Conservation (phyloP, 805 yeast genomes). For the Wickerhamiella azyma region DNA sequence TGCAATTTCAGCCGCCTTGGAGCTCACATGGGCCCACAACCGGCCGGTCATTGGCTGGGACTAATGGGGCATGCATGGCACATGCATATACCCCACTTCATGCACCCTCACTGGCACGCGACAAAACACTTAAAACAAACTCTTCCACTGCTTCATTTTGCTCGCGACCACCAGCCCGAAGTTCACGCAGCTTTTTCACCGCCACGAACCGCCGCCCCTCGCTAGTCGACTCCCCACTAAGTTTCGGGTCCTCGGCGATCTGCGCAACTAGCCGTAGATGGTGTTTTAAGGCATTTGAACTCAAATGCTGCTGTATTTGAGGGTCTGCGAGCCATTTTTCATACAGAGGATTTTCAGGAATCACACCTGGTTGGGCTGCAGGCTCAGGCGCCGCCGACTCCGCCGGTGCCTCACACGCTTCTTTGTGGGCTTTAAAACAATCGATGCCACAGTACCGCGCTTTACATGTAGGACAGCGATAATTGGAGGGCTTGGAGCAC, state of each 20-base stretch:
- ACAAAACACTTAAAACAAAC: slow-evolving; percentile 31
- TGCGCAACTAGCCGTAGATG: slow-evolving; percentile 40
- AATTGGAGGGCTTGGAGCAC: slow-evolving; percentile 23
- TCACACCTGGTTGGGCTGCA: neutral
- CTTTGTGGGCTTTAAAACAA: slow-evolving; percentile 40
- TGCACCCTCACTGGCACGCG: neutral
- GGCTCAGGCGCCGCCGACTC: slow-evolving; percentile 1
- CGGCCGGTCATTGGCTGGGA: too few species aligned
- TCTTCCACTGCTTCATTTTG: slow-evolving; percentile 59
- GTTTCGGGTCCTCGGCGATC: slow-evolving; percentile 34
- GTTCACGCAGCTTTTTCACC: slow-evolving; percentile 42
- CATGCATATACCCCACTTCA: neutral
- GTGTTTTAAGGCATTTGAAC: slow-evolving; percentile 39
- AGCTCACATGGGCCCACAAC: too few species aligned
- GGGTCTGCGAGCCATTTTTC: neutral
- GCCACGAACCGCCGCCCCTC: slow-evolving; percentile 50
- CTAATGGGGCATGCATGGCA: neutral
- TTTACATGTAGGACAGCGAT: slow-evolving; percentile 44
- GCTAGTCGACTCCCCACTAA: slow-evolving; percentile 36
- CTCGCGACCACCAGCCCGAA: slow-evolving; percentile 52
- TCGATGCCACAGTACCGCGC: slow-evolving; percentile 37
- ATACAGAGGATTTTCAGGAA: neutral
- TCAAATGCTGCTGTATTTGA: slow-evolving; percentile 28
- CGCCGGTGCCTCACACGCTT: slow-evolving; percentile 24
- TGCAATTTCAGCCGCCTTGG: too few species aligned